Evolutionary conservation across 345 rosid genomes (phyloP).

Genomic region (Pelargonium nanum): DNA sequence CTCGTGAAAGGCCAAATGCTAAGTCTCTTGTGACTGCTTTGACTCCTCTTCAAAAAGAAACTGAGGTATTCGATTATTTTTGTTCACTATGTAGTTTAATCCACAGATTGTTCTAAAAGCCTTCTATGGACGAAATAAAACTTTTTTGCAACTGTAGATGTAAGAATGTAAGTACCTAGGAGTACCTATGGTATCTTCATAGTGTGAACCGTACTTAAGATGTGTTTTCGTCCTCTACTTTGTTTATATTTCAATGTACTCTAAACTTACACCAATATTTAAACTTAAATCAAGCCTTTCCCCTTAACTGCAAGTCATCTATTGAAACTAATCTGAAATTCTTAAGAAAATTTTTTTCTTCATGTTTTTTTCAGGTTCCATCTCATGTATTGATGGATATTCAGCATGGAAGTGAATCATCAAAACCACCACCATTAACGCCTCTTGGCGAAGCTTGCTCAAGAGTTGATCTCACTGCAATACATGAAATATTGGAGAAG

Average conservation of each 20-base stretch:
- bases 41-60: slow-evolving; percentile 63
- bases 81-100: background rate
- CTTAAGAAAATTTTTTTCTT: too few relatives aligned
- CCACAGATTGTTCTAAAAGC: background rate
- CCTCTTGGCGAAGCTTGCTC: slow-evolving; percentile 79
- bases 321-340: background rate
- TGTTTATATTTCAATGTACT: too few relatives aligned
- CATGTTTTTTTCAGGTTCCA: slow-evolving; percentile 34
- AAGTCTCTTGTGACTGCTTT: slow-evolving; percentile 68
- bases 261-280: too few relatives aligned
- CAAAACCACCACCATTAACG: slow-evolving; percentile 35
- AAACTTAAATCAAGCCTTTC: background rate
- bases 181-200: too few relatives aligned
- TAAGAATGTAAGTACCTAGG: too few relatives aligned
- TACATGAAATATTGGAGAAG: slow-evolving; percentile 67
- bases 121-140: background rate
- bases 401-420: slow-evolving; percentile 40
- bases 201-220: too few relatives aligned
- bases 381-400: slow-evolving; percentile 59
- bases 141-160: too few relatives aligned
- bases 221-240: too few relatives aligned
- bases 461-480: slow-evolving; percentile 66
- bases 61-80: slow-evolving; percentile 32
- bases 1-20: slow-evolving; percentile 84
- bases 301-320: background rate